phyloP scores from a whole-genome alignment of 805 yeast genomes.

The Yamadazyma scolyti region DNA sequence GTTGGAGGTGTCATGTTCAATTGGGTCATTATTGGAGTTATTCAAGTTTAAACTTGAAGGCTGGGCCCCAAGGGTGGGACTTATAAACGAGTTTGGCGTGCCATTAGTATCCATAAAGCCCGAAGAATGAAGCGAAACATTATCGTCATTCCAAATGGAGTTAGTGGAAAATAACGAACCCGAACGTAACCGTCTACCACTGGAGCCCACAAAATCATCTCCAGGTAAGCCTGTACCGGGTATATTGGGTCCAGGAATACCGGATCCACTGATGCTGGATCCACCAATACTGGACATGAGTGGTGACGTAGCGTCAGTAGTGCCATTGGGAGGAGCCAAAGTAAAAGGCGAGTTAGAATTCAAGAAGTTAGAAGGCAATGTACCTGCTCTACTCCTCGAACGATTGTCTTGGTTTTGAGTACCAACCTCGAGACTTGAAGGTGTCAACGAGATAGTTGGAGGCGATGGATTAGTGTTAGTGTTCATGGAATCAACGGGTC shows the following conservation, averaged over 20 bases:
- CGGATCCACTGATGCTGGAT: neutral
- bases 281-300: constrained; percentile 11
- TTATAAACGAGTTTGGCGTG: constrained; percentile 8
- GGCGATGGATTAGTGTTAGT: constrained; percentile 19
- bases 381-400: constrained; percentile 69
- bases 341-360: constrained; percentile 7
- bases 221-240: neutral
- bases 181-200: constrained; percentile 45
- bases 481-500: neutral
- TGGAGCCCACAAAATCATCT: constrained; percentile 4
- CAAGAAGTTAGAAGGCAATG: constrained; percentile 62
- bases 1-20: constrained; percentile 4
- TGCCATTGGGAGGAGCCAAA: constrained; percentile 1
- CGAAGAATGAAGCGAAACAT: constrained; percentile 11
- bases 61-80: constrained; percentile 12
- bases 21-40: constrained; percentile 1
- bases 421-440: constrained; percentile 12
- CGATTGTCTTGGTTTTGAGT: constrained; percentile 18
- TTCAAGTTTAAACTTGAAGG: constrained; percentile 3
- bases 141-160: constrained; percentile 60
- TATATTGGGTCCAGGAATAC: constrained; percentile 2
- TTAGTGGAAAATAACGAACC: constrained; percentile 49
- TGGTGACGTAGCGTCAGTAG: constrained; percentile 16
- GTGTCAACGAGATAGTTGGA: constrained; percentile 28
- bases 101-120: constrained; percentile 2